Conservation (phyloP, 805 yeast genomes). For the Candida silvicultrix region DNA sequence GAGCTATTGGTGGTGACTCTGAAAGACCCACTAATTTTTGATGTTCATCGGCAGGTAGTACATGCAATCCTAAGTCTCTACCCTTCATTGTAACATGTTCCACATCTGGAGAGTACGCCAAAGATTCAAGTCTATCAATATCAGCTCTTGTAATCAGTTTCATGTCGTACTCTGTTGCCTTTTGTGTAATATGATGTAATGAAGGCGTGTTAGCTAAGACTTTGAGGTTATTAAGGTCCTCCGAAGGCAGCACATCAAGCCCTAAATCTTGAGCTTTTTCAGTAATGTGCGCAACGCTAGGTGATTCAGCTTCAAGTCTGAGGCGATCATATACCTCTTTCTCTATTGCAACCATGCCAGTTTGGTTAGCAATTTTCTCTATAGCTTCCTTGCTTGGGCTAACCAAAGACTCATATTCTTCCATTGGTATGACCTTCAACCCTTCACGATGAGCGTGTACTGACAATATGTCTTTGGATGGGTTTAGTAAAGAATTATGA, state of each 20-base stretch:
- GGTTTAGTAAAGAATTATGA: constrained; percentile 10
- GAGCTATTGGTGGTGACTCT: neutral
- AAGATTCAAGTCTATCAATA: neutral
- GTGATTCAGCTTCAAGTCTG: constrained; percentile 13
- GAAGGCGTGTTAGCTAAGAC: neutral
- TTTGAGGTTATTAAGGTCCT: neutral
- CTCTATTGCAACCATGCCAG: constrained; percentile 10
- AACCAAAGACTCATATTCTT: neutral
- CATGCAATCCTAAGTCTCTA: constrained; percentile 6
- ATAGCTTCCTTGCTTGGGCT: neutral
- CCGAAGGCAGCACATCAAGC: neutral
- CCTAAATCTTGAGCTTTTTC: constrained; percentile 18
- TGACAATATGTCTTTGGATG: constrained; percentile 15
- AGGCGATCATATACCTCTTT: constrained; percentile 8
- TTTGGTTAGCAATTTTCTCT: constrained; percentile 6
- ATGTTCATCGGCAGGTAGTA: neutral
- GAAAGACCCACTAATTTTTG: neutral
- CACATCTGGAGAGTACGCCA: neutral
- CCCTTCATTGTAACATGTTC: neutral
- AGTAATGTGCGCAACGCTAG: constrained; percentile 17
- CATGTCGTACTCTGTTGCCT: constrained; percentile 7
- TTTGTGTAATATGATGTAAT: neutral
- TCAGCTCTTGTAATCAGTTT: neutral
- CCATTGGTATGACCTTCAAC: constrained; percentile 3
- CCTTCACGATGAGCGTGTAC: constrained; percentile 19